Percentiles rank a stretch among this genome's conserved stretches.
These are phyloP conservation scores for Acacia confusa DNA, from an alignment of 306 rosid genomes.

Conservation along the genomic window DNA sequence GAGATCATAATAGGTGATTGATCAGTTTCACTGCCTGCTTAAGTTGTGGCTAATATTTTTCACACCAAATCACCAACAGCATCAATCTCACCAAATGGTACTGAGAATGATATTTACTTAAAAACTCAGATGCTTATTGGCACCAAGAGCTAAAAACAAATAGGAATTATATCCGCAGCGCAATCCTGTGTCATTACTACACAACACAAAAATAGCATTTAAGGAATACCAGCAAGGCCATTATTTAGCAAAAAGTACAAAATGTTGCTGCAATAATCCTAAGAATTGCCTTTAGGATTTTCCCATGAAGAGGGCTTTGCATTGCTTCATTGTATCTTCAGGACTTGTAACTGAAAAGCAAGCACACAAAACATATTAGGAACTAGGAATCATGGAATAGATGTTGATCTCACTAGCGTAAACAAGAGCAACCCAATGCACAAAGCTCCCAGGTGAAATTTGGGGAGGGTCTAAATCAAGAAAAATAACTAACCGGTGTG, in stretches of 20 bases:
- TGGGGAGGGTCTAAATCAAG: neutral
- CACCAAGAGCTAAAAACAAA: constrained; percentile 12
- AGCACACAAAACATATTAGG: neutral
- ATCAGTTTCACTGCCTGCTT: neutral
- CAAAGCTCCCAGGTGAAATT: too few relatives aligned
- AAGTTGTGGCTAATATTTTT: neutral
- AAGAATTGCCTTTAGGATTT: constrained; percentile 9
- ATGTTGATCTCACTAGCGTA: neutral
- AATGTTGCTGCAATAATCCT: constrained; percentile 21
- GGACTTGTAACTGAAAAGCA: constrained; percentile 73
- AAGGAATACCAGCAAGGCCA: neutral
- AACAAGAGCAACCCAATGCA: neutral
- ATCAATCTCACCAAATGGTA: neutral
- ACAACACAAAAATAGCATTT: neutral
- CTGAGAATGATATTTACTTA: neutral
- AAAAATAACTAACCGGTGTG: constrained; percentile 70
- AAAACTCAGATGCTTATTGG: constrained; percentile 19
- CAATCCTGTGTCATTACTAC: constrained; percentile 8
- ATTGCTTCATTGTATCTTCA: constrained; percentile 75
- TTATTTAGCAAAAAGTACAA: neutral
- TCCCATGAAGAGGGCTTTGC: constrained; percentile 69
- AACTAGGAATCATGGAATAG: neutral
- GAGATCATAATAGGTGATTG: too few relatives aligned
- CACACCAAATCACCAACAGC: neutral
- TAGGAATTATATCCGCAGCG: neutral